Conservation (phyloP, 2,329 filamentous ascomycete genomes). For the Alternaria postmessia region DNA sequence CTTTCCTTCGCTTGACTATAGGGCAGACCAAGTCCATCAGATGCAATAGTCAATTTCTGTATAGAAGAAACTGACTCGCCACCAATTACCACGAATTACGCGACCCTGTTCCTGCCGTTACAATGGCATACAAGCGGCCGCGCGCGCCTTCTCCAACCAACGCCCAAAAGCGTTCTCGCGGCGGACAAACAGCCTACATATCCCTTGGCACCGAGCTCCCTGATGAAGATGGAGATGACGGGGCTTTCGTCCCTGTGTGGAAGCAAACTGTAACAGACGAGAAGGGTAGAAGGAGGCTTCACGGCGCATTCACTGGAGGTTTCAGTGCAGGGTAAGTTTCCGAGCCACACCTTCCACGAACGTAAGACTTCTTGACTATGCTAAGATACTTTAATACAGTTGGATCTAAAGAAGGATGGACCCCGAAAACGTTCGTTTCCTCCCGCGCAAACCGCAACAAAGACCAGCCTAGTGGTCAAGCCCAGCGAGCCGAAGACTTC, state of each 20-base stretch:
- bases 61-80: not conserved
- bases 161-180: constrained; percentile 77
- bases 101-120: not conserved
- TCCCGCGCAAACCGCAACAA: constrained; percentile 82
- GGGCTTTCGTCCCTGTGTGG: constrained; percentile 93
- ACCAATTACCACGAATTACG: not conserved
- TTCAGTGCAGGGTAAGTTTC: constrained; percentile 87
- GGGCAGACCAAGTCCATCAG: not conserved
- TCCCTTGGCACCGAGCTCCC: constrained; percentile 78
- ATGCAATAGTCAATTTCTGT: not conserved
- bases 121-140: constrained; percentile 47
- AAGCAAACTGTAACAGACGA: constrained; percentile 98
- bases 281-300: constrained; percentile 84
- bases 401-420: constrained; percentile 98
- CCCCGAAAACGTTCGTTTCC: constrained; percentile 89
- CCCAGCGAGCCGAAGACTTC: constrained; percentile 83
- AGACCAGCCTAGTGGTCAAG: constrained; percentile 62
- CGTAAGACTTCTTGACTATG: constrained; percentile 47
- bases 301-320: constrained; percentile 95
- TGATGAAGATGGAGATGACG: constrained; percentile 81
- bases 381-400: constrained; percentile 95
- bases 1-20: constrained; percentile 1
- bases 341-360: constrained; percentile 24
- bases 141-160: constrained; percentile 38
- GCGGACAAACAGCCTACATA: constrained; percentile 55